Base-by-base conservation (phyloP, 805 yeast genomes). In the Candida boleticola region DNA sequence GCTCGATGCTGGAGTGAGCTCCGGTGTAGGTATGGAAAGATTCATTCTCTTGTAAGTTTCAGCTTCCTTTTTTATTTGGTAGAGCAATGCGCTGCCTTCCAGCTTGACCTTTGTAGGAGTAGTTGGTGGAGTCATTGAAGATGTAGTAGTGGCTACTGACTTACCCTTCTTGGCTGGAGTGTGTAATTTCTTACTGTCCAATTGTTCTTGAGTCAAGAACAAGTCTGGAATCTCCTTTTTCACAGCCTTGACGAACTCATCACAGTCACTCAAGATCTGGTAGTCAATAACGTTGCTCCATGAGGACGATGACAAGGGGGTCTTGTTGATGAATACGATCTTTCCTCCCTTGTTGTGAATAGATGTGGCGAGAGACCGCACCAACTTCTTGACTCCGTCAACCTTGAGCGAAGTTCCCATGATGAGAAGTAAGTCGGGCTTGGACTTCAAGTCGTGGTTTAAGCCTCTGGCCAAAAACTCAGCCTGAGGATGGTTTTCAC, bases 331-430 rank as follows among this genome's bases (percentile, higher is more conserved):
- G 43, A 88, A 74, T 0, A 92, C 66, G 1, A 89, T 95, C 23
- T 76, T 66, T 0, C 98, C 99, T 17, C 85, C 88, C 29, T 74
- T 74, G n/a, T 78, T 83, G 56, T 85, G 95, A 16, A 90, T 82
- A 16, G 77, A 77, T 46, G 76, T 76, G 36, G 95, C 81, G 47
- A 87, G 60, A 18, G 75, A 74, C 47, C 79, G 77, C 2, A 90
- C 97, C 17, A 92, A 68, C 49, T 77, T 79, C 55, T 82, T 85
- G 36, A 93, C 90, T 1, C 99, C 99, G 50, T 83, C 86, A 10
- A 92, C 98, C 64, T 82, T 86, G 31, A 93, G 69, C 3, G 97
- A 88, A 0, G 99, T 93, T 0, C 99, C 99, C 76, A 88, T 82
- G 9, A 92, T 85, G n/a, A 92, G 64, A 37, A 93, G 71, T 46